Conservation (phyloP, 2,329 filamentous ascomycete species). For the Biscogniauxia marginata region DNA sequence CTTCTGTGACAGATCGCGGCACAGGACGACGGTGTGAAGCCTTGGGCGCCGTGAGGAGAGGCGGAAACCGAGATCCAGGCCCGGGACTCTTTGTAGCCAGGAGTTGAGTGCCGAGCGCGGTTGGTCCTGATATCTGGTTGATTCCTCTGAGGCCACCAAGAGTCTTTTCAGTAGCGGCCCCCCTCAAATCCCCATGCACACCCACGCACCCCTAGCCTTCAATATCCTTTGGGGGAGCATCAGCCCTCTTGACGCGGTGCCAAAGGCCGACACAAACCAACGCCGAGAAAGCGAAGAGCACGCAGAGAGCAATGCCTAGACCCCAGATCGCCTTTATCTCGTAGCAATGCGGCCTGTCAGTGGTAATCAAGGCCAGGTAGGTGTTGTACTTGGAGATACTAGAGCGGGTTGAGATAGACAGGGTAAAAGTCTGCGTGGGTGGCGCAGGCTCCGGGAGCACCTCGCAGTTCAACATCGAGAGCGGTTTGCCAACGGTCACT, state of each 20-base stretch:
- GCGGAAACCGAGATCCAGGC: slow-evolving; percentile 22
- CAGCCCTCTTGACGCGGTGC: slow-evolving; percentile 50
- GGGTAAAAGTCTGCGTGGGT: slow-evolving; percentile 36
- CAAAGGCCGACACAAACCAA: slow-evolving; percentile 61
- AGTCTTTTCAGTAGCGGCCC: slow-evolving; percentile 9
- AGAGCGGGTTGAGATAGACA: slow-evolving; percentile 24
- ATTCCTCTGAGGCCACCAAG: slow-evolving; percentile 7
- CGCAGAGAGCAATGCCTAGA: slow-evolving; percentile 73
- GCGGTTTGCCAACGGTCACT: slow-evolving; percentile 73
- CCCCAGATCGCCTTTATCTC: slow-evolving; percentile 90
- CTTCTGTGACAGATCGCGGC: slow-evolving; percentile 22
- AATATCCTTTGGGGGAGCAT: slow-evolving; percentile 45
- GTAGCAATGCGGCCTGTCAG: slow-evolving; percentile 66
- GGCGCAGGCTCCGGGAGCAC: slow-evolving; percentile 41
- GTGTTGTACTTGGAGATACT: slow-evolving; percentile 31
- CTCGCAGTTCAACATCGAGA: slow-evolving; percentile 75
- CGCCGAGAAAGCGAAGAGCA: slow-evolving; percentile 65
- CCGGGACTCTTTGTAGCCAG: slow-evolving; percentile 16
- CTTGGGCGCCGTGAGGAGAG: slow-evolving; percentile 23
- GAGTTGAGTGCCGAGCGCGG: slow-evolving; percentile 26
- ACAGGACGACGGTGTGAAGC: slow-evolving; percentile 24
- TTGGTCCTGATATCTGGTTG: slow-evolving; percentile 23
- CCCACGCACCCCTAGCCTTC: slow-evolving; percentile 50
- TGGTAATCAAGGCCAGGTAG: slow-evolving; percentile 50
- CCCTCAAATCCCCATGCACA: slow-evolving; percentile 37